A percentile compares a stretch with the other conserved stretches of the same genome.
Evolutionary conservation across 495 filamentous ascomycete species (phyloP).

Genomic region (Xylaria intraflava): DNA sequence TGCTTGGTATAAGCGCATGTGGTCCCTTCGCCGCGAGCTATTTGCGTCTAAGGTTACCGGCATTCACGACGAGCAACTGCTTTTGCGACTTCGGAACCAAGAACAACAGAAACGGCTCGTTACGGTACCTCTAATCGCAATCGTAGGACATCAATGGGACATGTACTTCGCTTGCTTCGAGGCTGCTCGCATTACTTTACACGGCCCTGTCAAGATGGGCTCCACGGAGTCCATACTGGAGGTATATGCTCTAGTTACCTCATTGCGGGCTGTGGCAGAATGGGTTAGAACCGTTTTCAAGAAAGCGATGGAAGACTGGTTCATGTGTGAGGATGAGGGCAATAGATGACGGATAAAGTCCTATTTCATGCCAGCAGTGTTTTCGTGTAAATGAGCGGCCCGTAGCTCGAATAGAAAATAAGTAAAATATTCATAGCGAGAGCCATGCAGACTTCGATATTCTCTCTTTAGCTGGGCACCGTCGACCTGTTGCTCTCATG

Average conservation of each 20-base stretch:
- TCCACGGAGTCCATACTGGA: not conserved
- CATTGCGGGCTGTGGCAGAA: not conserved
- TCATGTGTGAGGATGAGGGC: not conserved
- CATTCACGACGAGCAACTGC: not conserved
- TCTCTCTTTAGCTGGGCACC: too few species aligned
- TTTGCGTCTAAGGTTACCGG: too few species aligned
- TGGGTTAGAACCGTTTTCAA: not conserved
- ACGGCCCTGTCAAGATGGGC: not conserved
- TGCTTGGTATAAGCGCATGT: not conserved
- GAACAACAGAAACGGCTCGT: not conserved
- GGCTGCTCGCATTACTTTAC: not conserved
- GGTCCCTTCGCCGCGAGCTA: not conserved
- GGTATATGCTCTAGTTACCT: not conserved
- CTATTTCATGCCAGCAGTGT: too few species aligned
- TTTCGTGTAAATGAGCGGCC: too few species aligned
- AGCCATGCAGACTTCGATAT: too few species aligned
- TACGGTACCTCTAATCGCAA: not conserved
- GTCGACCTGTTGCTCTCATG: too few species aligned
- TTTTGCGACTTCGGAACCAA: not conserved
- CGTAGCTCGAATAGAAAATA: too few species aligned
- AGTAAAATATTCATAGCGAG: too few species aligned
- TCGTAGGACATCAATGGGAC: not conserved
- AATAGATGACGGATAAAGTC: too few species aligned
- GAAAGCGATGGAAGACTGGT: not conserved
- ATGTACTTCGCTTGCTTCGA: not conserved